These are phyloP conservation scores for Hyphodiscus hymeniophilus DNA, from an alignment of 495 filamentous ascomycete species.

Conservation along the genomic window DNA sequence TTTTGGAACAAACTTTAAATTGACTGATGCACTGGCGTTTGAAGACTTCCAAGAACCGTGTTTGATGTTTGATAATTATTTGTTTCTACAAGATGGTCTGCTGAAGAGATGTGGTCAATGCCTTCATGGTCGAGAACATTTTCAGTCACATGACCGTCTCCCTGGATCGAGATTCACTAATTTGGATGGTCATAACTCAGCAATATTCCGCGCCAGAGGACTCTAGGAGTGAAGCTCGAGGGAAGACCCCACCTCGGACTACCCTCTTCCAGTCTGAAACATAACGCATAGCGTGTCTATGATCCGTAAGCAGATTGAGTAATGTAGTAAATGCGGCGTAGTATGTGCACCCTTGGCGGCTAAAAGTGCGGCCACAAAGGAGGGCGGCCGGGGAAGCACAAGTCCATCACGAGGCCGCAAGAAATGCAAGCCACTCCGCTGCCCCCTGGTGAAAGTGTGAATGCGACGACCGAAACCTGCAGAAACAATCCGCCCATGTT, in stretches of 20 bases:
- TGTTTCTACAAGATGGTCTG: neutral
- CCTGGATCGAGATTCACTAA: neutral
- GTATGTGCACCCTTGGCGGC: conserved; percentile 12
- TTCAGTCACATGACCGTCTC: neutral
- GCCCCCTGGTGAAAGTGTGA: conserved; percentile 5
- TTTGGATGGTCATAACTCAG: neutral
- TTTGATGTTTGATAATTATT: neutral
- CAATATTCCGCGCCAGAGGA: neutral
- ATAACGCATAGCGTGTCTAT: conserved; percentile 2
- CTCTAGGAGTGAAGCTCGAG: neutral
- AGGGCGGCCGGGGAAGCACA: conserved; percentile 5
- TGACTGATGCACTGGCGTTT: neutral
- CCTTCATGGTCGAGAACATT: neutral
- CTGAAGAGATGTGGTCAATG: neutral
- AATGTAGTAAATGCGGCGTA: neutral
- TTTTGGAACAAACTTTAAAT: neutral
- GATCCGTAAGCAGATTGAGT: neutral
- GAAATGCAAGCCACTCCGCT: conserved; percentile 17
- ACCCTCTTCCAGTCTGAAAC: conserved; percentile 1
- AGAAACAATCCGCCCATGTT: conserved; percentile 2
- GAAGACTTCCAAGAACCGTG: neutral
- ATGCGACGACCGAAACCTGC: conserved; percentile 5
- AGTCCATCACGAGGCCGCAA: conserved; percentile 17
- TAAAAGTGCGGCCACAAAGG: conserved; percentile 4
- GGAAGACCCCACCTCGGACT: neutral